Base-by-base conservation (phyloP, 768 basidiomycete species). In the Naganishia friedmannii region DNA sequence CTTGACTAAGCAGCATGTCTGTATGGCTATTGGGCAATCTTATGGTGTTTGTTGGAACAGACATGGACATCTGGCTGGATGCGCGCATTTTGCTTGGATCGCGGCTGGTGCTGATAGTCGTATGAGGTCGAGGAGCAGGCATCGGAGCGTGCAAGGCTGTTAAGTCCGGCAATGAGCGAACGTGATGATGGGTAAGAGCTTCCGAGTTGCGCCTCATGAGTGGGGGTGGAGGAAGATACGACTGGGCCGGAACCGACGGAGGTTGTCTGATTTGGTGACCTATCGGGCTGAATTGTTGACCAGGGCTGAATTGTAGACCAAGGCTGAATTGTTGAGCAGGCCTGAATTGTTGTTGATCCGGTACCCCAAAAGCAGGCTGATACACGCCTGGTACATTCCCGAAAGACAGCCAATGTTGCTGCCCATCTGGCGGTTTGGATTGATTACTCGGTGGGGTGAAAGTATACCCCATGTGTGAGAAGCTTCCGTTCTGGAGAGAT, bases 111-210 rank as follows among this genome's bases (percentile, higher is more conserved):
- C 48, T 66, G 48, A 34, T 53, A 34, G 34, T 53, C 2, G 53
- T 54, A n/a, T 39, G 53, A 23, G 65, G 65, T 23, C 60, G 39
- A 6, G 39, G 39, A 6, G 39, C 6, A 28, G 48, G 3, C 29
- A 32, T 12, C 4, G 17, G 1, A 26, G 15, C 31, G 31, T n/a
- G 31, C 29, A 39, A 26, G 19, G 31, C 26, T 3, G 12, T 31
- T 5, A 32, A 19, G 31, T 66, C 65, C 26, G 65, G 7, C 42
- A 66, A 23, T 51, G 48, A 21, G 31, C 65, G 39, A 13, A 15
- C 42, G 15, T 66, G 65, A 10, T 39, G 65, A 10, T 32, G 65
- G 5, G 29, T 66, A 29, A 51, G n/a, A 15, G 46, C 48, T 28
- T 51, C 48, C 29, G 48, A 51, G 23, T 34, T 37, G 2, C 65